Conservation (phyloP, 306 rosid genomes). For the Vachellia collinsii region DNA sequence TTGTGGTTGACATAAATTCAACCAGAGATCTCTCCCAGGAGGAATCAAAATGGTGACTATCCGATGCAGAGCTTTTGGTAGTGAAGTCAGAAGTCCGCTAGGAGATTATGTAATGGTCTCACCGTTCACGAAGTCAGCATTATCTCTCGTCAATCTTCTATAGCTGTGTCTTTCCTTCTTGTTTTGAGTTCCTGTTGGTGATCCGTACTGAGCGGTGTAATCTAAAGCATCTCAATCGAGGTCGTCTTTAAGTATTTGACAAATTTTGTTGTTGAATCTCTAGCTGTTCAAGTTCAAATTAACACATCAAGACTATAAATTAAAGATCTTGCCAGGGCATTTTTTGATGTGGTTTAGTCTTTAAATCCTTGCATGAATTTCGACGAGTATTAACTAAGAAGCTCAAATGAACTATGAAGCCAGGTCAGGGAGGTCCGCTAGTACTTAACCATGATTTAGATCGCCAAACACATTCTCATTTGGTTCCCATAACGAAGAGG, state of each 20-base stretch:
- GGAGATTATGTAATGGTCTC: not conserved
- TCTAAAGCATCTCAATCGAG: too few relatives aligned
- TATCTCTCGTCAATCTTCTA: not conserved
- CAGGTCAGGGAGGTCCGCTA: too few relatives aligned
- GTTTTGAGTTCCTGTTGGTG: too few relatives aligned
- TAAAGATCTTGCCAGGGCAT: not conserved
- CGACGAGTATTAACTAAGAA: not conserved
- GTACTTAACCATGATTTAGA: not conserved
- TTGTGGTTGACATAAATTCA: not conserved
- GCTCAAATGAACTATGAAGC: not conserved
- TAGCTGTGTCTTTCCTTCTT: not conserved
- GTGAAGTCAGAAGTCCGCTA: not conserved
- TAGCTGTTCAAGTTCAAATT: not conserved
- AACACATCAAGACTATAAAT: not conserved
- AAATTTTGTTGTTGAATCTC: not conserved
- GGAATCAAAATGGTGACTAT: not conserved
- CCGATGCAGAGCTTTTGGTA: not conserved
- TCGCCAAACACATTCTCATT: not conserved
- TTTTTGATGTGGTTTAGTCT: not conserved
- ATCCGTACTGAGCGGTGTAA: too few relatives aligned
- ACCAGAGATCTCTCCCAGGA: not conserved
- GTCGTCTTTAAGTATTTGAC: not conserved
- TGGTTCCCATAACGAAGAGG: not conserved
- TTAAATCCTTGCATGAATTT: conserved; percentile 48
- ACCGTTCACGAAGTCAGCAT: not conserved